Percentiles rank a stretch among this genome's conserved stretches.
Conservation (phyloP, 2,329 filamentous ascomycete genomes). For the Penicillium sp. region DNA sequence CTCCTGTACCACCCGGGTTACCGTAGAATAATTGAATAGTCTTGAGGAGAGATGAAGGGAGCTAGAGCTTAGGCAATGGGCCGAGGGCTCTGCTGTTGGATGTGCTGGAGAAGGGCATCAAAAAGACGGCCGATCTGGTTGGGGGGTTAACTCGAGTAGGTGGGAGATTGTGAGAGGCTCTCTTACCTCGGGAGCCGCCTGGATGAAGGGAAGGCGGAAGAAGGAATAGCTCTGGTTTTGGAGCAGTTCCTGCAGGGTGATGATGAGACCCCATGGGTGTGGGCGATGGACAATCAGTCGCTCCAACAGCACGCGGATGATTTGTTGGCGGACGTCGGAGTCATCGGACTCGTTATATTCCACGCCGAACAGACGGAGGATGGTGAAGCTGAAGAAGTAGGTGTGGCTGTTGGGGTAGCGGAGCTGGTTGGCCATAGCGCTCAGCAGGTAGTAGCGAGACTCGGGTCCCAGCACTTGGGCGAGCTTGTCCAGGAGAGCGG, state of each 20-base stretch:
- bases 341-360: slow-evolving; percentile 72
- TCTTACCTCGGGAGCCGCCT: slow-evolving; percentile 79
- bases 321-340: slow-evolving; percentile 81
- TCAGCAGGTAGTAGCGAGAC: slow-evolving; percentile 80
- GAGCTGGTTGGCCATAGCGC: slow-evolving; percentile 86
- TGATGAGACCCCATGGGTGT: slow-evolving; percentile 92
- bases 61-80: slow-evolving; percentile 31
- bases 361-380: slow-evolving; percentile 81
- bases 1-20: slow-evolving; percentile 13
- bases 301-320: slow-evolving; percentile 85
- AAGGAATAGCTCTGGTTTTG: slow-evolving; percentile 91
- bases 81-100: slow-evolving; percentile 52
- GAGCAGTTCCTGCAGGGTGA: slow-evolving; percentile 83
- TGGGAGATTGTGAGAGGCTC: not conserved
- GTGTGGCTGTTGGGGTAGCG: slow-evolving; percentile 88
- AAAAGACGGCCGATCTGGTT: slow-evolving; percentile 48
- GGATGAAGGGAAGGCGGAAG: slow-evolving; percentile 91
- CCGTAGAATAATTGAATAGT: slow-evolving; percentile 7
- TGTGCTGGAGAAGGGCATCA: slow-evolving; percentile 48
- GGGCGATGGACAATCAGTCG: slow-evolving; percentile 85
- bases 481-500: slow-evolving; percentile 73
- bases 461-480: slow-evolving; percentile 74
- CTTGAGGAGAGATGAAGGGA: slow-evolving; percentile 9
- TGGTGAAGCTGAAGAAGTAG: slow-evolving; percentile 84
- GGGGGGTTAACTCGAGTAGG: slow-evolving; percentile 4